Conservation (phyloP, 1,284 basidiomycete genomes). For the Ganoderma resinaceum region DNA sequence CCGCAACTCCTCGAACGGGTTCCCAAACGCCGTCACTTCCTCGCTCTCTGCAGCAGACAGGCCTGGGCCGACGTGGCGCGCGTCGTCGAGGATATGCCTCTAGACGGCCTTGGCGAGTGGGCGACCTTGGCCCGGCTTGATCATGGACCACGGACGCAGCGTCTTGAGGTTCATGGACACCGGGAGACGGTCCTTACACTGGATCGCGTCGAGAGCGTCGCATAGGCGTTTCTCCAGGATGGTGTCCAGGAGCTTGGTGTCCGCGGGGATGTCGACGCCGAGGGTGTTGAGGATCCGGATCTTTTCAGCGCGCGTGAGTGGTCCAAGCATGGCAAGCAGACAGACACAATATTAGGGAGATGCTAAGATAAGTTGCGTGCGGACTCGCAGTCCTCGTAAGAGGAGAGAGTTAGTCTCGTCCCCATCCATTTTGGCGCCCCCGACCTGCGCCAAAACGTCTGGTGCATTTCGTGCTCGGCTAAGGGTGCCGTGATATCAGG, state of each 20-base stretch:
- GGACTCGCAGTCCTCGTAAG: background rate
- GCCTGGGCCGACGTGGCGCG: background rate
- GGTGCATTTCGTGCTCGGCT: too few relatives aligned
- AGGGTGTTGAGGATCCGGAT: slow-evolving; percentile 23
- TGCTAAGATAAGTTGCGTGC: background rate
- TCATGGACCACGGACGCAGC: background rate
- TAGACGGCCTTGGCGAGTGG: background rate
- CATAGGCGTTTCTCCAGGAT: slow-evolving; percentile 36
- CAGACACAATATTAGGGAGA: background rate
- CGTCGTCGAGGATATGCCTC: slow-evolving; percentile 26
- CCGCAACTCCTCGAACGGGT: slow-evolving; percentile 45
- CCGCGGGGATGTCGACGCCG: slow-evolving; percentile 35
- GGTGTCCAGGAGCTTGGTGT: slow-evolving; percentile 35
- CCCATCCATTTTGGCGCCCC: too few relatives aligned
- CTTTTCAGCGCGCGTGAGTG: slow-evolving; percentile 3
- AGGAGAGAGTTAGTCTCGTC: too few relatives aligned
- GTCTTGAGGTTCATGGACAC: slow-evolving; percentile 25
- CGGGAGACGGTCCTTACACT: slow-evolving; percentile 29
- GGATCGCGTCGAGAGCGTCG: slow-evolving; percentile 34
- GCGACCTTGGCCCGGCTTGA: background rate
- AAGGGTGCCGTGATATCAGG: too few relatives aligned
- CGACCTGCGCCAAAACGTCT: too few relatives aligned
- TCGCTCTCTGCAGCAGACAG: background rate
- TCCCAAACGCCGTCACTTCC: slow-evolving; percentile 27
- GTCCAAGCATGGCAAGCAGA: background rate